phyloP scores from a whole-genome alignment of 441 rosid genomes.

The Mallotus repandus region DNA sequence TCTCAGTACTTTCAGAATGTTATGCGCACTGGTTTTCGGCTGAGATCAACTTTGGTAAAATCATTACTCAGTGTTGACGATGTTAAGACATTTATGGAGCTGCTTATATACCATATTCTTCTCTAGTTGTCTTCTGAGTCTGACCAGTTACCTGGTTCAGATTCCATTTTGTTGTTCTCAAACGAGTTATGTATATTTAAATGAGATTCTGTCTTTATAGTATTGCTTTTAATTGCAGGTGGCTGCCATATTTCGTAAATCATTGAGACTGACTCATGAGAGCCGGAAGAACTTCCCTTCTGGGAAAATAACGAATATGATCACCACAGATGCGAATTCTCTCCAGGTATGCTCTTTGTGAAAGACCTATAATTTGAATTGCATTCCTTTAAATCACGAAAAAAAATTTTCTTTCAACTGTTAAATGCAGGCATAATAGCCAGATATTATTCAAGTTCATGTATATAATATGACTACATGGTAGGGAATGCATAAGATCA shows the following conservation, averaged over 20 bases:
- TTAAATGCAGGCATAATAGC: neutral
- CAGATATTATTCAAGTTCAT: neutral
- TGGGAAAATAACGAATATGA: slow-evolving; percentile 94
- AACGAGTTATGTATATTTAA: neutral
- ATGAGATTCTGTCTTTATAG: neutral
- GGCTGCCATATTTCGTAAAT: slow-evolving; percentile 85
- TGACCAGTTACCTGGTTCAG: neutral
- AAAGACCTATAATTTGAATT: slow-evolving; percentile 1
- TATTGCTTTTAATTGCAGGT: slow-evolving; percentile 49
- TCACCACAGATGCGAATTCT: slow-evolving; percentile 84
- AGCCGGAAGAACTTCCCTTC: slow-evolving; percentile 78
- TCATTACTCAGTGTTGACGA: slow-evolving; percentile 10
- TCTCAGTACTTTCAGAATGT: slow-evolving; percentile 81
- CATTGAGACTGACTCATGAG: slow-evolving; percentile 79
- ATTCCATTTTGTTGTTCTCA: slow-evolving; percentile 6
- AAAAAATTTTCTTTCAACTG: neutral
- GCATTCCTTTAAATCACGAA: neutral
- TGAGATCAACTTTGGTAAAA: slow-evolving; percentile 92
- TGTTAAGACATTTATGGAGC: neutral
- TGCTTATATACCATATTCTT: slow-evolving; percentile 5
- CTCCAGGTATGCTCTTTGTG: slow-evolving; percentile 59
- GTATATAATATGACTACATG: neutral
- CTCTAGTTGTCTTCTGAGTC: slow-evolving; percentile 4
- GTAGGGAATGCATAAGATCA: too few relatives aligned
- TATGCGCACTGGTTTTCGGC: slow-evolving; percentile 79